Conservation (phyloP, 2,329 filamentous ascomycete species). For the Dissoconium aciculare region DNA sequence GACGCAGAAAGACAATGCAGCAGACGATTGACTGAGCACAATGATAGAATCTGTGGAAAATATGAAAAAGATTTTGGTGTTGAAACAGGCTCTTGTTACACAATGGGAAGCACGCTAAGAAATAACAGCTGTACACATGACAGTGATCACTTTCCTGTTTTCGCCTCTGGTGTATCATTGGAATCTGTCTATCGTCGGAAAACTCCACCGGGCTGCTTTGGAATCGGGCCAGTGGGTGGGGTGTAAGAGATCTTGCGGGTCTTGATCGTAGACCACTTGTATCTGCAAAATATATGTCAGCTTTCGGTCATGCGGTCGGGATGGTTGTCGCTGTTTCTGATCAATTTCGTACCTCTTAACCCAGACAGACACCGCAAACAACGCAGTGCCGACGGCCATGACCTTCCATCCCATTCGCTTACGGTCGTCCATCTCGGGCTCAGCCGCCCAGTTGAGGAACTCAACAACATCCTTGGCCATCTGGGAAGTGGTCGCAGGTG, state of each 20-base stretch:
- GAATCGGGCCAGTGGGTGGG: conserved; percentile 8
- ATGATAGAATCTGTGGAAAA: too few species aligned
- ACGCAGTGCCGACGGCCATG: conserved; percentile 58
- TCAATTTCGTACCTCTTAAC: conserved; percentile 73
- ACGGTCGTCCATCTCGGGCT: conserved; percentile 97
- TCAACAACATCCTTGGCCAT: conserved; percentile 99
- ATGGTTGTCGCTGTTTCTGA: too few species aligned
- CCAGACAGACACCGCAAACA: conserved; percentile 85
- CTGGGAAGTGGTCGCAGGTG: conserved; percentile 85
- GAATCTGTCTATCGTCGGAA: conserved; percentile 15
- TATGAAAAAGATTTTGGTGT: too few species aligned
- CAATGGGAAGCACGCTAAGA: conserved; percentile 11
- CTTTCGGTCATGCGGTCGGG: too few species aligned
- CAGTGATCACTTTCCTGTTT: conserved; percentile 4
- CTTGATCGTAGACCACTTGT: conserved; percentile 98
- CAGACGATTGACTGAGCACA: too few species aligned
- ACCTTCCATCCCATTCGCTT: conserved; percentile 99
- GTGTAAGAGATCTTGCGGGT: conserved; percentile 59
- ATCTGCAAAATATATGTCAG: conserved; percentile 33
- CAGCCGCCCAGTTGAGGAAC: conserved; percentile 98
- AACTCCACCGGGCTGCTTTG: conserved; percentile 12
- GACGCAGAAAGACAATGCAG: too few species aligned
- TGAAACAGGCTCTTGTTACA: conserved; percentile 14
- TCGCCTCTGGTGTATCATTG: conserved; percentile 3
- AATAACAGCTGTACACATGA: conserved; percentile 14